Percentiles rank a stretch among this genome's conserved stretches.
These are phyloP conservation scores for Berberis thunbergii DNA, from an alignment of 164 flowering plant genomes.

Conservation along the genomic window DNA sequence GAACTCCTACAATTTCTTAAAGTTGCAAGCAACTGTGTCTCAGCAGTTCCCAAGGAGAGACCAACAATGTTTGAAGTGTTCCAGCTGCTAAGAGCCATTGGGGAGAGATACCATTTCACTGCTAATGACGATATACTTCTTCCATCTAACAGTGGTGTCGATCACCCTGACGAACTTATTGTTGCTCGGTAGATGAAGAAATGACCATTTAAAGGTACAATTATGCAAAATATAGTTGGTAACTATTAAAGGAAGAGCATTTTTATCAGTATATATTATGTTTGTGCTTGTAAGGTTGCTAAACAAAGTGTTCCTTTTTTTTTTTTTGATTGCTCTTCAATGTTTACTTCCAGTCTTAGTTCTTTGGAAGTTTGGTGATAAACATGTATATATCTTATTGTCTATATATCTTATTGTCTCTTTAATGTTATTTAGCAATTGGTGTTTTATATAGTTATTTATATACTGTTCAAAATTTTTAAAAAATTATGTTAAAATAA, in stretches of 20 bases:
- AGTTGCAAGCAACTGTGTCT: slow-evolving; percentile 8
- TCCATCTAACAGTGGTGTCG: neutral
- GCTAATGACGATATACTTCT: slow-evolving; percentile 5
- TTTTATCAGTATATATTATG: no score
- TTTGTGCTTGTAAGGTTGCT: no score
- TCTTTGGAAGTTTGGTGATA: no score
- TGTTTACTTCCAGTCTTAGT: no score
- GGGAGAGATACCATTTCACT: slow-evolving; percentile 8
- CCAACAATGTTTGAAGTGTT: slow-evolving; percentile 13
- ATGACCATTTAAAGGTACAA: slow-evolving; percentile 1
- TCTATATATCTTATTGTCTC: no score
- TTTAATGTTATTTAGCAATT: no score
- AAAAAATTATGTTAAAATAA: no score
- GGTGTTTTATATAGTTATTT: no score
- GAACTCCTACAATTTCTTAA: slow-evolving; percentile 9
- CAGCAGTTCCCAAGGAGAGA: slow-evolving; percentile 7
- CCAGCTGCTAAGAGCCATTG: slow-evolving; percentile 8
- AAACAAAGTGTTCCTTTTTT: no score
- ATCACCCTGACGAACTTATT: slow-evolving; percentile 7
- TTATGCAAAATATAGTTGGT: neutral
- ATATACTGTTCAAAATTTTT: no score
- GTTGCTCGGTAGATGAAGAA: slow-evolving; percentile 7
- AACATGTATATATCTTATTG: no score
- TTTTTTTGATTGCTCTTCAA: no score
- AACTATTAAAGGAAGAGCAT: neutral